A percentile compares a stretch with the other conserved stretches of the same genome.
phyloP scores from a whole-genome alignment of 495 filamentous ascomycete genomes.

The Talaromyces thailandensis region DNA sequence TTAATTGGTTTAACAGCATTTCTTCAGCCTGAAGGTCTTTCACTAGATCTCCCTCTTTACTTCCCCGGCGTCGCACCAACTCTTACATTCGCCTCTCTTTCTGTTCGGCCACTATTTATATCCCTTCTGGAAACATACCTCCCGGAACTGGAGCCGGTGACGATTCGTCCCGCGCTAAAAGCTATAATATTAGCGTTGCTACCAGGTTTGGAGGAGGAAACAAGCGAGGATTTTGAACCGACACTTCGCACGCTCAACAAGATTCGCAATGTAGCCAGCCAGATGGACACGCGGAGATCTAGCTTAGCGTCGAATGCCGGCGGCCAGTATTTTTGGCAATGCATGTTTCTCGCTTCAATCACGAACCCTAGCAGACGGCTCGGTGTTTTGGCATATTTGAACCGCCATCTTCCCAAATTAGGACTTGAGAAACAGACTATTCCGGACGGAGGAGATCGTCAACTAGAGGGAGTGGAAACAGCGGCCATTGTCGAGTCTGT shows the following conservation, averaged over 20 bases:
- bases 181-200: slow-evolving; percentile 76
- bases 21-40: slow-evolving; percentile 58
- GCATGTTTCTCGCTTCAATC: slow-evolving; percentile 87
- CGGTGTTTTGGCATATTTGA: slow-evolving; percentile 78
- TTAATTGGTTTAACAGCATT: neutral
- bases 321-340: slow-evolving; percentile 96
- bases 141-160: slow-evolving; percentile 54
- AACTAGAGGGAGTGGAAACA: slow-evolving; percentile 19
- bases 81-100: slow-evolving; percentile 86
- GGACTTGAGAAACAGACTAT: slow-evolving; percentile 31
- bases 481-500: slow-evolving; percentile 56
- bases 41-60: slow-evolving; percentile 75
- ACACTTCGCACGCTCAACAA: slow-evolving; percentile 70
- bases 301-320: slow-evolving; percentile 45
- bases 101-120: slow-evolving; percentile 75
- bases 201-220: slow-evolving; percentile 90
- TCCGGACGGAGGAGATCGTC: slow-evolving; percentile 14
- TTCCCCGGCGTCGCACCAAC: slow-evolving; percentile 82
- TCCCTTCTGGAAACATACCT: slow-evolving; percentile 75
- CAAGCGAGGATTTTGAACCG: slow-evolving; percentile 91
- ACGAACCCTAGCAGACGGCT: slow-evolving; percentile 75
- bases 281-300: slow-evolving; percentile 30
- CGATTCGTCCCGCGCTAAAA: slow-evolving; percentile 80
- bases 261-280: slow-evolving; percentile 59
- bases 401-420: slow-evolving; percentile 69